Evolutionary conservation across 2,329 filamentous ascomycete genomes (phyloP).

Genomic region (Fusarium marasasianum): DNA sequence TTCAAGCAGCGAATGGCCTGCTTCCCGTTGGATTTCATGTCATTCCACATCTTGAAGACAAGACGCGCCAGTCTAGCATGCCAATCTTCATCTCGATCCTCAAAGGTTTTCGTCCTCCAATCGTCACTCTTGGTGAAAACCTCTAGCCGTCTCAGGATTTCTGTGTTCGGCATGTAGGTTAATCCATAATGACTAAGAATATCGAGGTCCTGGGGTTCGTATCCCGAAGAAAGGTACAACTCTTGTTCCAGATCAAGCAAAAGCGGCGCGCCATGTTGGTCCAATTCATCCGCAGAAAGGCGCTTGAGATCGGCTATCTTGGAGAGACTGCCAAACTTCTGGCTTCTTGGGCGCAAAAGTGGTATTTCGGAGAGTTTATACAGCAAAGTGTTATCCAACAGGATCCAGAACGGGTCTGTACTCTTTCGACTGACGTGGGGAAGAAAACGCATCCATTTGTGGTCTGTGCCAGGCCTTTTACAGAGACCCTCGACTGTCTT

Average conservation of each 20-base stretch:
- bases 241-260: not conserved
- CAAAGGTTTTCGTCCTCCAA: not conserved
- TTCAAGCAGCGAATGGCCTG: not conserved
- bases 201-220: not conserved
- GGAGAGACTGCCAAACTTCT: not conserved
- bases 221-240: not conserved
- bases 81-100: not conserved
- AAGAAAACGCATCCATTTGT: slow-evolving; percentile 1
- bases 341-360: not conserved
- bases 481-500: not conserved
- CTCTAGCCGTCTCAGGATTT: not conserved
- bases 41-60: not conserved
- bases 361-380: not conserved
- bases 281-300: not conserved
- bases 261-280: not conserved
- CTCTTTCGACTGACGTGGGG: not conserved
- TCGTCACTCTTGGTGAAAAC: not conserved
- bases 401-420: not conserved
- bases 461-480: not conserved
- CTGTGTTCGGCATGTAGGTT: not conserved
- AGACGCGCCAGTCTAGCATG: not conserved
- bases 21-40: not conserved
- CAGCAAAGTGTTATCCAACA: accelerated
- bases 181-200: not conserved
- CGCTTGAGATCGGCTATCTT: not conserved